Evolutionary conservation across 2,329 filamentous ascomycete genomes (phyloP).

Genomic region (Penicillium hordei): DNA sequence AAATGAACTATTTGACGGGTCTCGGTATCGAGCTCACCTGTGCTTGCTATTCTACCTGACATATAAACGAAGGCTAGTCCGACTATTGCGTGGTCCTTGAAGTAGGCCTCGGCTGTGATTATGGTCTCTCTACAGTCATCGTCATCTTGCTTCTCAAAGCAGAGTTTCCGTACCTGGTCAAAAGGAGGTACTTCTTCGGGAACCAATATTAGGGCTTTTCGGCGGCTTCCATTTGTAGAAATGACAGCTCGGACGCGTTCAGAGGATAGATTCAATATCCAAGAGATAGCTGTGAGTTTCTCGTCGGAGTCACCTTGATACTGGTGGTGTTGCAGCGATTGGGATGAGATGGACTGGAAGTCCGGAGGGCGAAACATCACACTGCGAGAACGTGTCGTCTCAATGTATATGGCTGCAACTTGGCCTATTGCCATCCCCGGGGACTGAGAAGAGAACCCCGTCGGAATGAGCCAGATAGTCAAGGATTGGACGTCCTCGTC

Average conservation of each 20-base stretch:
- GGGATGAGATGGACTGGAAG: background rate
- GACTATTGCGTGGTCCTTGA: background rate
- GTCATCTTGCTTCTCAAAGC: background rate
- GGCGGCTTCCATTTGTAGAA: background rate
- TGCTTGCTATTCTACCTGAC: background rate
- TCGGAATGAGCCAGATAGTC: background rate
- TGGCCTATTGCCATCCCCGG: background rate
- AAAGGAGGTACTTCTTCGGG: background rate
- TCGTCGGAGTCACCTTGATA: background rate
- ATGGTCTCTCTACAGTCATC: background rate
- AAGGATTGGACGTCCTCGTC: background rate
- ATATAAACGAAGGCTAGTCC: background rate
- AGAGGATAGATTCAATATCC: background rate
- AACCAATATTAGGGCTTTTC: background rate
- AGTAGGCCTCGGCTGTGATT: background rate
- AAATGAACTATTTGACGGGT: background rate
- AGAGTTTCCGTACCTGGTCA: background rate
- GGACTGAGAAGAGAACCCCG: background rate
- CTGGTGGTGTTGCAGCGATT: background rate
- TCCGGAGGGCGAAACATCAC: background rate
- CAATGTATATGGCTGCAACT: background rate
- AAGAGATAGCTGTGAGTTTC: background rate
- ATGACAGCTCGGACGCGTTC: background rate
- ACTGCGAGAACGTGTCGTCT: background rate
- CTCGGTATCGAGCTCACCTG: background rate